phyloP scores from a whole-genome alignment of 129 eudicot genomes.

The Oenanthe sinensis region DNA sequence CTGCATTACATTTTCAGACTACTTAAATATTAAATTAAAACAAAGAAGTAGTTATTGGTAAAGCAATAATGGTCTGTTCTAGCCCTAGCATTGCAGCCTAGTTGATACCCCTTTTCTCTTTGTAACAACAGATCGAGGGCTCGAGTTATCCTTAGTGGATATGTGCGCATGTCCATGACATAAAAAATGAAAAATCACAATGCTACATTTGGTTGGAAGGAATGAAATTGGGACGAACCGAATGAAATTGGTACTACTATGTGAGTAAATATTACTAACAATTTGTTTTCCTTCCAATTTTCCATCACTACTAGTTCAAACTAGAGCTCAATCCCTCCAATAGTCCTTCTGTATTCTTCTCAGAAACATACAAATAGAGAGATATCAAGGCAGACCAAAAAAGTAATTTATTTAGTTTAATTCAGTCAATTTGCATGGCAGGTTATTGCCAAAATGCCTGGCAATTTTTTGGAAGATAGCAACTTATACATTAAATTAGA shows the following conservation, averaged over 20 bases:
- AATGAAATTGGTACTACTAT: background rate
- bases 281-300: background rate
- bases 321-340: background rate
- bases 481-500: background rate
- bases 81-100: background rate
- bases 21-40: background rate
- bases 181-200: no score
- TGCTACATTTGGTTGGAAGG: background rate
- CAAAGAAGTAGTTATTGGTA: background rate
- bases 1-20: constrained; percentile 28
- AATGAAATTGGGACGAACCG: background rate
- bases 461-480: background rate
- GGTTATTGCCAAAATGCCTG: background rate
- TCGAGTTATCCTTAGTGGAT: background rate
- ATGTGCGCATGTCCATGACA: no score
- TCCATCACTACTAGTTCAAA: background rate
- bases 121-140: background rate
- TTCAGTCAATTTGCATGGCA: background rate
- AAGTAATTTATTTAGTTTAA: background rate
- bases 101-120: background rate
- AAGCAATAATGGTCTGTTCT: background rate
- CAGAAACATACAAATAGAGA: background rate
- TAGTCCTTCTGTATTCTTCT: background rate
- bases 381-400: background rate
- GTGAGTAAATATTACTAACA: background rate